phyloP scores from a whole-genome alignment of 2,329 filamentous ascomycete species.

The Claviceps spartinae region DNA sequence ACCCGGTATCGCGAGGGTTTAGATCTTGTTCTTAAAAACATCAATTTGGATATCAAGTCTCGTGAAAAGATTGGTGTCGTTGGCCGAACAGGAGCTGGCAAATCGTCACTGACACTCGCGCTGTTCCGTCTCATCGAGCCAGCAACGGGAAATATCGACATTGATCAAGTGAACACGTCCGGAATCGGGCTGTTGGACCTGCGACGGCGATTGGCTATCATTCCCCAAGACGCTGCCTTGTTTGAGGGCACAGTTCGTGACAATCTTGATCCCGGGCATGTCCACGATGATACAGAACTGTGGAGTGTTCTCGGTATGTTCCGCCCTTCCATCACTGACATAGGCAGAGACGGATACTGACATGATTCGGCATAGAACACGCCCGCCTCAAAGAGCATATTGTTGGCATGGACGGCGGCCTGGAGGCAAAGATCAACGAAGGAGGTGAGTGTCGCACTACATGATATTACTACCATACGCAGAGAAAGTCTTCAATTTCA shows the following conservation, averaged over 20 bases:
- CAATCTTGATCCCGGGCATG: conserved; percentile 87
- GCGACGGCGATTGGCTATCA: conserved; percentile 81
- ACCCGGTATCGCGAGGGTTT: conserved; percentile 82
- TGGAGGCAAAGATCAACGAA: conserved; percentile 87
- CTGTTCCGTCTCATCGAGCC: conserved; percentile 95
- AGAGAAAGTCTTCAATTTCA: too few species aligned
- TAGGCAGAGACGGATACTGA: not conserved
- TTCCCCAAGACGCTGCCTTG: conserved; percentile 91
- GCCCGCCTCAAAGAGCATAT: conserved; percentile 88
- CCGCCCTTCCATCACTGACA: not conserved
- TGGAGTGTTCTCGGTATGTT: conserved; percentile 76
- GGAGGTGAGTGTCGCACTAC: conserved; percentile 52
- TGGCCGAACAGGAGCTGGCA: conserved; percentile 88
- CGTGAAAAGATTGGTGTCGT: conserved; percentile 98
- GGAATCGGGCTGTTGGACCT: conserved; percentile 83
- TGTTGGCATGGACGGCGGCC: conserved; percentile 68
- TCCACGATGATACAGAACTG: conserved; percentile 91
- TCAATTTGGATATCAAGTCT: conserved; percentile 83
- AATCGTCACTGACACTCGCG: conserved; percentile 83
- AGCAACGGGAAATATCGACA: conserved; percentile 66
- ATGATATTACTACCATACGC: not conserved
- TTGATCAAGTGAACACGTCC: conserved; percentile 81
- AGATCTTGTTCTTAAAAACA: conserved; percentile 84
- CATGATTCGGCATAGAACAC: conserved; percentile 48
- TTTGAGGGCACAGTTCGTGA: conserved; percentile 90